Evolutionary conservation across 2,329 filamentous ascomycete species (phyloP), one percentile per base, ranked within the genome.

Genomic region (Fusarium musae): DNA sequence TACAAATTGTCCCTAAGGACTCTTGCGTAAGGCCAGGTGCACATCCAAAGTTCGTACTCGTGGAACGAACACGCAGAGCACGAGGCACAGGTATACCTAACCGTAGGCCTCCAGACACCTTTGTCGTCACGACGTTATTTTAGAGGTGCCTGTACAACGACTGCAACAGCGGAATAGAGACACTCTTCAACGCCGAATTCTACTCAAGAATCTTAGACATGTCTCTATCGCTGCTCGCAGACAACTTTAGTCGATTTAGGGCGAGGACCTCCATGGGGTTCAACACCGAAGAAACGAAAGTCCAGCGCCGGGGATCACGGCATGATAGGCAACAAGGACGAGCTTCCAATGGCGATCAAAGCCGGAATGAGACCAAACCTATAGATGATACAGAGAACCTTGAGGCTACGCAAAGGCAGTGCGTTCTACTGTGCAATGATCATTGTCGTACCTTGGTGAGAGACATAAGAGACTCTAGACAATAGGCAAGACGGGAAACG

Each of bases 331-430:
- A 47, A 34, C 46, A 50, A 59, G 66, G 68, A 60, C 49, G 23
- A 36, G 34, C 36, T 66, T 56, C 57, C 47, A 69, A 60, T 44
- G 49, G 34, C 52, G 54, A 54, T 42, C 53, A 40, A 44, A 53
- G 50, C 63, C 50, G 59, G 63, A 63, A 60, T 52, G 58, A 58
- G 59, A 37, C 63, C 59, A 72, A 66, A 47, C 64, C 59, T 65
- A 64, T 56, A 72, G 73, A 78, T 76, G 67, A 77, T 65, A 76
- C 63, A 77, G 62, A 77, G 64, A 68, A 64, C 58, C 66, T 59
- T 66, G 56, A 54, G 63, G 67, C 71, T 65, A 61, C 69, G 68
- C 73, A 74, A 63, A 66, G 52, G 61, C 64, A 61, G 60, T 64
- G 57, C 63, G 58, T 59, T 53, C 54, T 69, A 66, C 40, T 47